Percentiles rank a stretch among this genome's conserved stretches.
Evolutionary conservation across 495 filamentous ascomycete genomes (phyloP).

Genomic region (Penicillium malachiteum): DNA sequence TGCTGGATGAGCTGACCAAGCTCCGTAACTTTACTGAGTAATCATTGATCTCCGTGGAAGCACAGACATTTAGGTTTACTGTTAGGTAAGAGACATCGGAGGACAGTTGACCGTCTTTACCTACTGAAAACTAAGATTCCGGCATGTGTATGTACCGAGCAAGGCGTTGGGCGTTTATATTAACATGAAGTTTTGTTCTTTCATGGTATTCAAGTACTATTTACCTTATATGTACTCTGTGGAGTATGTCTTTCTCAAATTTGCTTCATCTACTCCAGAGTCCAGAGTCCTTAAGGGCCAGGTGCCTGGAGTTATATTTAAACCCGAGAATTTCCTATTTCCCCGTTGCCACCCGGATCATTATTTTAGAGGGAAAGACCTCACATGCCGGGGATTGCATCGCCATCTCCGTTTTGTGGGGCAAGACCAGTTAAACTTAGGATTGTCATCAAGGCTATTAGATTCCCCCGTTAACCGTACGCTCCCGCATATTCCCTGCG

Average conservation of each 20-base stretch:
- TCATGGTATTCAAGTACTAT: background rate
- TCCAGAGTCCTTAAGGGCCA: too few relatives aligned
- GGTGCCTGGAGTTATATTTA: too few relatives aligned
- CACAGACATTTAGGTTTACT: background rate
- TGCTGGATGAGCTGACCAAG: constrained; percentile 88
- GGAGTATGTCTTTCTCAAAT: too few relatives aligned
- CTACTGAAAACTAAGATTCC: background rate
- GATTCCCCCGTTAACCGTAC: background rate
- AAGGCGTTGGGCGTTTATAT: constrained; percentile 14
- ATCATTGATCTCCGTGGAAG: background rate
- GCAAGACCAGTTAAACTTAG: constrained; percentile 6
- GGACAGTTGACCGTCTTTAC: constrained; percentile 2
- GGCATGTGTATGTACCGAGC: background rate
- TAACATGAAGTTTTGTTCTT: background rate
- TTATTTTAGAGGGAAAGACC: constrained; percentile 3
- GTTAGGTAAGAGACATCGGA: constrained; percentile 4
- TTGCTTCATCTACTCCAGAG: too few relatives aligned
- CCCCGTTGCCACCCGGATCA: constrained; percentile 2
- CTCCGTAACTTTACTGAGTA: constrained; percentile 59
- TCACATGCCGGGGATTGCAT: constrained; percentile 6
- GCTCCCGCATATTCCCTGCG: background rate
- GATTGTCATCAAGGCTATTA: background rate
- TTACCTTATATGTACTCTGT: background rate
- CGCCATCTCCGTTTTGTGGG: constrained; percentile 7
- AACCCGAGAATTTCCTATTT: too few relatives aligned